Evolutionary conservation across 768 basidiomycete genomes (phyloP).

Genomic region (Strobilomyces dryophilus): DNA sequence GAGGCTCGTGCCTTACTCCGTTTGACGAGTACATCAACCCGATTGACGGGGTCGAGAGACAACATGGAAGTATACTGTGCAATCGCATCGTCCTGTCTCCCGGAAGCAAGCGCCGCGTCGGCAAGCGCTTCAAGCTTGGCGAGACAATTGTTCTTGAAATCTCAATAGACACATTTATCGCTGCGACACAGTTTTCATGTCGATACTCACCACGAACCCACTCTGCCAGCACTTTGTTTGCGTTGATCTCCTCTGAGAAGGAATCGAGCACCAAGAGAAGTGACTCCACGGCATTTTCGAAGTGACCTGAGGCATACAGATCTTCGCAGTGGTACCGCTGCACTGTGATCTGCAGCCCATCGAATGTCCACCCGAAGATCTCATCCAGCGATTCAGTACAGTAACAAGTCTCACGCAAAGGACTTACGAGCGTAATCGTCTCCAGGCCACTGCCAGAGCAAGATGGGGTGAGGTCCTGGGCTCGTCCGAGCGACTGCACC

Average conservation of each 20-base stretch:
- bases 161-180: neutral
- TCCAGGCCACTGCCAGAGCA: neutral
- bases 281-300: no score
- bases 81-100: neutral
- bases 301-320: neutral
- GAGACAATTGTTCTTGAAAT: neutral
- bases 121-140: neutral
- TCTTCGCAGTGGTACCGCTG: neutral
- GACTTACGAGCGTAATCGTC: neutral
- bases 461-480: neutral
- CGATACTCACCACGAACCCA: neutral
- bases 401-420: no score
- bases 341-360: neutral
- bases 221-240: neutral
- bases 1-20: neutral
- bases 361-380: no score
- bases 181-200: neutral
- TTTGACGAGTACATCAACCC: neutral
- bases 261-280: no score
- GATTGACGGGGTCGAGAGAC: no score
- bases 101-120: neutral
- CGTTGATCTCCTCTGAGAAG: neutral
- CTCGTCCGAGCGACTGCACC: neutral
- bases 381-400: no score
- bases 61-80: no score